These are phyloP conservation scores for Moringa oleifera DNA, from an alignment of 345 rosid species.

Conservation along the genomic window DNA sequence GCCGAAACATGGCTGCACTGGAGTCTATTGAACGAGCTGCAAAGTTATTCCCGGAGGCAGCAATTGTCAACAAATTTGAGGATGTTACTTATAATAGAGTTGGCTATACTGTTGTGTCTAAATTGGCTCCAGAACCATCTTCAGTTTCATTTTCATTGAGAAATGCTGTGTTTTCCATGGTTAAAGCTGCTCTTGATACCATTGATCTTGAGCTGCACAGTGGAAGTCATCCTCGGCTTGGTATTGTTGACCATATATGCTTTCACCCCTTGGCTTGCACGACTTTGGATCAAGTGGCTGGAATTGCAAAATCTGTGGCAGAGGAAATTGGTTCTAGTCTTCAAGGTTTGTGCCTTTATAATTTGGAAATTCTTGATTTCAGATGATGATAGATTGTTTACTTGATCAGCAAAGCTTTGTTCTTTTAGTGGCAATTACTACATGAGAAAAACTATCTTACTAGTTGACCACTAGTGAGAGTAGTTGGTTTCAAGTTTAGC, in stretches of 20 bases:
- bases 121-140: constrained; percentile 24
- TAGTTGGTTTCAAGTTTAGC: too few relatives aligned
- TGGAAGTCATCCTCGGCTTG: constrained; percentile 89
- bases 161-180: constrained; percentile 65
- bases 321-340: constrained; percentile 60
- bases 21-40: constrained; percentile 62
- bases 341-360: constrained; percentile 44
- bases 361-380: too few relatives aligned
- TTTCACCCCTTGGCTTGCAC: constrained; percentile 69
- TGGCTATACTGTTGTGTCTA: constrained; percentile 74
- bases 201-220: constrained; percentile 57
- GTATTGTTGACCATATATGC: constrained; percentile 91
- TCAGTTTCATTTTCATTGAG: constrained; percentile 36
- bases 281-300: constrained; percentile 57
- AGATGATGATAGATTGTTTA: not conserved
- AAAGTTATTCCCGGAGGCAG: constrained; percentile 55
- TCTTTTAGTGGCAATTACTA: too few relatives aligned
- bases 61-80: constrained; percentile 74
- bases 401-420: too few relatives aligned
- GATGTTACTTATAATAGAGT: constrained; percentile 74
- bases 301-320: constrained; percentile 61
- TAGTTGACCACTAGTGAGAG: too few relatives aligned
- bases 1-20: constrained; percentile 61
- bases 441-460: too few relatives aligned
- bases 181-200: constrained; percentile 62